Evolutionary conservation across 495 filamentous ascomycete genomes (phyloP).

Genomic region (Penicillium antarcticum): DNA sequence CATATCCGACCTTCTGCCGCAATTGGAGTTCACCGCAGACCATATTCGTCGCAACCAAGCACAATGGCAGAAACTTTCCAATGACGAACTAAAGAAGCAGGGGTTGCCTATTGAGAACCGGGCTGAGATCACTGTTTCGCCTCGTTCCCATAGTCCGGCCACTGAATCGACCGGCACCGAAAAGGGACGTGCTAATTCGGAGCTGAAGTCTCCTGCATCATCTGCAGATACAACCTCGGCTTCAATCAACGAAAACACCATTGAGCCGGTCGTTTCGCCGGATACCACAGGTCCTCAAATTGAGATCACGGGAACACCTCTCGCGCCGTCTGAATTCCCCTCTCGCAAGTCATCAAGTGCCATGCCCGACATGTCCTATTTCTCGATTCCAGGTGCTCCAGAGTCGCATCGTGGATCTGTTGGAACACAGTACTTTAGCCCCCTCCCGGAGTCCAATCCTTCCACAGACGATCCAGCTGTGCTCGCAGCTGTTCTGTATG

Average conservation of each 20-base stretch:
- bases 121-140: slow-evolving; percentile 29
- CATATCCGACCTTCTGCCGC: slow-evolving; percentile 77
- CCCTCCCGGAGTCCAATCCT: slow-evolving; percentile 12
- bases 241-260: slow-evolving; percentile 35
- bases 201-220: slow-evolving; percentile 18
- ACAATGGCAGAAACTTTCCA: slow-evolving; percentile 68
- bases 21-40: slow-evolving; percentile 75
- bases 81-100: slow-evolving; percentile 41
- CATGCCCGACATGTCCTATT: slow-evolving; percentile 30
- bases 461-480: slow-evolving; percentile 27
- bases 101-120: slow-evolving; percentile 20
- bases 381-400: slow-evolving; percentile 24
- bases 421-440: slow-evolving; percentile 14
- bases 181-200: background rate
- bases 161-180: slow-evolving; percentile 2
- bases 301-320: slow-evolving; percentile 33
- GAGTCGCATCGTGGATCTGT: slow-evolving; percentile 12
- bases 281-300: slow-evolving; percentile 42
- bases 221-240: slow-evolving; percentile 12
- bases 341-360: slow-evolving; percentile 39
- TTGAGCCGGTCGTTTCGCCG: slow-evolving; percentile 36
- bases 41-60: slow-evolving; percentile 73
- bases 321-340: slow-evolving; percentile 13
- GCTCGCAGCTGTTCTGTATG: slow-evolving; percentile 31
- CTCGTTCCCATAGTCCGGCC: slow-evolving; percentile 38